These are phyloP conservation scores for Plicaturopsis crispa DNA, from an alignment of 768 basidiomycete genomes.

Conservation along the genomic window DNA sequence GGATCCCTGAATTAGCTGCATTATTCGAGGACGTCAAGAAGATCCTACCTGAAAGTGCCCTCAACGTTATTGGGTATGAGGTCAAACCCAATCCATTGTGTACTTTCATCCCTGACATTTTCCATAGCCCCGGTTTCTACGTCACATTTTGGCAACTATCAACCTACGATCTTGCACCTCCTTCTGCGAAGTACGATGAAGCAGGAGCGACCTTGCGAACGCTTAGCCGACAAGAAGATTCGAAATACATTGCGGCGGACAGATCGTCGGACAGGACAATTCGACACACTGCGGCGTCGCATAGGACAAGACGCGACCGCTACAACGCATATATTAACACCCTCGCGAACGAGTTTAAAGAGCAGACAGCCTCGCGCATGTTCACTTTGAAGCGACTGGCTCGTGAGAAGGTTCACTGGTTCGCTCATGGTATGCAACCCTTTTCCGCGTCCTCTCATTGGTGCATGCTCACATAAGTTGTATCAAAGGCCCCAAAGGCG, in stretches of 20 bases:
- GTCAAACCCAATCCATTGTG: slow-evolving; percentile 6
- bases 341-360: slow-evolving; percentile 64
- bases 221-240: slow-evolving; percentile 63
- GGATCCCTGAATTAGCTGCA: slow-evolving; percentile 67
- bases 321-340: slow-evolving; percentile 52
- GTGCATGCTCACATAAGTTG: not conserved
- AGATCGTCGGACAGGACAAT: slow-evolving; percentile 61
- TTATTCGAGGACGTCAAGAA: slow-evolving; percentile 73
- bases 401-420: slow-evolving; percentile 81
- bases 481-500: slow-evolving; percentile 26
- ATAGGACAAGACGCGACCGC: slow-evolving; percentile 58
- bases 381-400: slow-evolving; percentile 73
- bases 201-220: slow-evolving; percentile 55
- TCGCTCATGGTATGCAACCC: slow-evolving; percentile 41
- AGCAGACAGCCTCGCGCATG: slow-evolving; percentile 62
- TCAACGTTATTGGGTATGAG: slow-evolving; percentile 70
- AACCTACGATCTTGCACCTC: slow-evolving; percentile 81
- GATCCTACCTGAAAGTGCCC: slow-evolving; percentile 59
- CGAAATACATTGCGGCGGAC: slow-evolving; percentile 56
- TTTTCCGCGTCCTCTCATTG: not conserved
- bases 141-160: slow-evolving; percentile 96
- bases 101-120: slow-evolving; percentile 1
- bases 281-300: slow-evolving; percentile 46
- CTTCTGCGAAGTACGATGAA: slow-evolving; percentile 70
- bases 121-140: slow-evolving; percentile 84